These are phyloP conservation scores for Fusarium veterinarium DNA, from an alignment of 2,329 filamentous ascomycete genomes.

Conservation along the genomic window DNA sequence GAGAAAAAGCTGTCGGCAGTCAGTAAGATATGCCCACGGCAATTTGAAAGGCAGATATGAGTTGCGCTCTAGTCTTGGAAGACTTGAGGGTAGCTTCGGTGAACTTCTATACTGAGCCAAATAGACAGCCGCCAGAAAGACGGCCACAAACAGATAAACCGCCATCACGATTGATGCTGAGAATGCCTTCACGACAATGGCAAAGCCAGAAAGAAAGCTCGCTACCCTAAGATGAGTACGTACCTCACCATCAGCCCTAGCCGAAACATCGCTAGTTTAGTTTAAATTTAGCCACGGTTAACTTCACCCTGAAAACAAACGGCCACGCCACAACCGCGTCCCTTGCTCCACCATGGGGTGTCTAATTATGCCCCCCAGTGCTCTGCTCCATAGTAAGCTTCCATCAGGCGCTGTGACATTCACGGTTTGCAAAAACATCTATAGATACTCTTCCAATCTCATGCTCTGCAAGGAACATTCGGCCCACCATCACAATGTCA, in stretches of 20 bases:
- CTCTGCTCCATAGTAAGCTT: background rate
- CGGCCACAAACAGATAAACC: background rate
- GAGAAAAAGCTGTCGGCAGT: slow-evolving; percentile 46
- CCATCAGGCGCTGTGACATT: background rate
- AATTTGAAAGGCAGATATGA: slow-evolving; percentile 14
- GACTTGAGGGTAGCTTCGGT: slow-evolving; percentile 1
- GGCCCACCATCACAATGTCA: slow-evolving; percentile 4
- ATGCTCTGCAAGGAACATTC: background rate
- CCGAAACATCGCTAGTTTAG: slow-evolving; percentile 4
- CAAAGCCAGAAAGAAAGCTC: background rate
- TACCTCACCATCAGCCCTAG: slow-evolving; percentile 11
- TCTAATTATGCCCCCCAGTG: background rate
- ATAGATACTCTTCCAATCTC: slow-evolving; percentile 3
- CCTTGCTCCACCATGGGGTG: background rate
- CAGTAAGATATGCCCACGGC: slow-evolving; percentile 42
- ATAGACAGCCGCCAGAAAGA: background rate
- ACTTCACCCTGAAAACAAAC: background rate
- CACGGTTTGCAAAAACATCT: background rate
- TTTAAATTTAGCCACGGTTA: background rate
- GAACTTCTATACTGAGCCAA: background rate
- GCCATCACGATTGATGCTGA: background rate
- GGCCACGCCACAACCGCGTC: slow-evolving; percentile 5
- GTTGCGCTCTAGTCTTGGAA: background rate
- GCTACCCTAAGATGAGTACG: background rate
- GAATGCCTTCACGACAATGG: background rate